Base-by-base conservation (phyloP, 495 filamentous ascomycete genomes). In the Chaetomium cochliodes region DNA sequence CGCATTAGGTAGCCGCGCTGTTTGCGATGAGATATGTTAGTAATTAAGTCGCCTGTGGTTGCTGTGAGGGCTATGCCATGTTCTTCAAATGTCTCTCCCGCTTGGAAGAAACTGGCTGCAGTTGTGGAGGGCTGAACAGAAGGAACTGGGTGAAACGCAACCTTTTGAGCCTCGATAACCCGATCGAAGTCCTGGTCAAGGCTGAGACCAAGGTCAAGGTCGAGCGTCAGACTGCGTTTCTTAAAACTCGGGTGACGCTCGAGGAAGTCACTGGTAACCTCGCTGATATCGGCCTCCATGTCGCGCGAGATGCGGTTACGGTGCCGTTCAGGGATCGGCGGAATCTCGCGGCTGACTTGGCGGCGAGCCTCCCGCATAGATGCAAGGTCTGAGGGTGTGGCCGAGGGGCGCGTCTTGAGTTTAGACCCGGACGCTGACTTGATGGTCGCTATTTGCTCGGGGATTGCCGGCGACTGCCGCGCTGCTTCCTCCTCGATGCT, bases 1-100 rank as follows among this genome's bases (percentile, higher is more conserved):
- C 94, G 87, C 94, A 97, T 98, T 37, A 98, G 84, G 70, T 98
- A 98, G 23, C 94, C 94, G 80, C 94, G 91, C 94, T 98, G 88
- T 87, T 80, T 78, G 18, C 69, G 77, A 51, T 74, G 65, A 62
- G 63, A 69, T 56, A 75, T 70, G 80, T 93, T 87, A 93, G 90
- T 81, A 78, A 69, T 69, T 66, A 47, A 20, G 13, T 59, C 15
- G 9, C 56, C 58, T 53, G 41, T 46, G 49, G 60, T 65, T 52
- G 61, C 59, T 55, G 65, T n/a, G 61, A 53, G 39, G 22, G 57
- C 44, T 33, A 62, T 20, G 22, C 66, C 16, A 60, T 60, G 37
- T 69, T 66, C 11, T 6, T 46, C 49, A 46, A 18, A 11, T 22
- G 30, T 18, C 5, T 62, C 42, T 46, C 58, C 52, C 30, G 47